Evolutionary conservation across 441 rosid species (phyloP).

Genomic region (Populus trichocarpa): DNA sequence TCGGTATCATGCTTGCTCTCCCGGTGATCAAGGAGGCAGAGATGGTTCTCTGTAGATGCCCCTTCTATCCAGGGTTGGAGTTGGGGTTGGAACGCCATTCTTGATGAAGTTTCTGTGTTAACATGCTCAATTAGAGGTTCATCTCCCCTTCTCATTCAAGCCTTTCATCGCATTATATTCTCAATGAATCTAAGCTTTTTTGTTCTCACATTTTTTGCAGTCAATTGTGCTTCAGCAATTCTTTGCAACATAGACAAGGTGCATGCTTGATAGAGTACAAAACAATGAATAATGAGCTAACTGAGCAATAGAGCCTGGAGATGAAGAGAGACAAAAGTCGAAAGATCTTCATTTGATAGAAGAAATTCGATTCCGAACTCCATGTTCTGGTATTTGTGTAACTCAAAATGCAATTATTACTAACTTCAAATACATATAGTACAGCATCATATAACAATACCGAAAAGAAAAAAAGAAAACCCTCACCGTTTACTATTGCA

Average conservation of each 20-base stretch:
- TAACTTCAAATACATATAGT: background rate
- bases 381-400: background rate
- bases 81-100: background rate
- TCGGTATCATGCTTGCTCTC: background rate
- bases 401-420: background rate
- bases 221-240: background rate
- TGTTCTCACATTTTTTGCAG: background rate
- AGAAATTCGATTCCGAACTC: background rate
- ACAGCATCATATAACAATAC: background rate
- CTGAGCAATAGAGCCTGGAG: background rate
- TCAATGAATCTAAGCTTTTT: background rate
- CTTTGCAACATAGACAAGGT: background rate
- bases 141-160: background rate
- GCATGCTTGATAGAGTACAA: background rate
- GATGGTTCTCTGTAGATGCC: background rate
- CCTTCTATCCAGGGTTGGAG: background rate
- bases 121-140: background rate
- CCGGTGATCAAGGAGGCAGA: background rate
- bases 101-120: background rate
- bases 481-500: conserved; percentile 36
- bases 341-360: background rate
- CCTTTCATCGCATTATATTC: background rate
- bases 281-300: background rate
- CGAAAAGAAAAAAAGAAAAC: background rate
- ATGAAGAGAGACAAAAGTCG: background rate